Conservation (phyloP, 257 asterid genomes). For the Solanum bukasovii region DNA sequence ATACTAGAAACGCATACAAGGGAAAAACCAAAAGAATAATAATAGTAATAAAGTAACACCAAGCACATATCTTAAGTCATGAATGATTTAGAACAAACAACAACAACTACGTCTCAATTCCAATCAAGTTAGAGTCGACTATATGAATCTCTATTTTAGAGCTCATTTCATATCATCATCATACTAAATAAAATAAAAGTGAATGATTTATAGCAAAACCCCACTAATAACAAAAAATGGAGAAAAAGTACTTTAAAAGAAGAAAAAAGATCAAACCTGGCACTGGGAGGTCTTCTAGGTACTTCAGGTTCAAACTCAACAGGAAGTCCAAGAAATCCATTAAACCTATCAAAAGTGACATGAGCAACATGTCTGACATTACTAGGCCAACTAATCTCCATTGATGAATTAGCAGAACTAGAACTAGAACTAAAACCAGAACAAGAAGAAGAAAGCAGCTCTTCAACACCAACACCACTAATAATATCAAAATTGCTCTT, state of each 20-base stretch:
- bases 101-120: background rate
- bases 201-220: background rate
- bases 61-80: background rate
- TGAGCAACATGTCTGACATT: slow-evolving; percentile 58
- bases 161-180: background rate
- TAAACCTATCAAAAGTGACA: slow-evolving; percentile 50
- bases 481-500: slow-evolving; percentile 8
- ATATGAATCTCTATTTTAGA: background rate
- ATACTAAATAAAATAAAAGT: background rate
- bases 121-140: background rate
- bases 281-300: slow-evolving; percentile 57
- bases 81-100: background rate
- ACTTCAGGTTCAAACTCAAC: slow-evolving; percentile 62
- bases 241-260: background rate
- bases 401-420: background rate
- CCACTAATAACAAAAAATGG: background rate
- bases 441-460: slow-evolving; percentile 11
- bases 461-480: slow-evolving; percentile 5
- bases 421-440: background rate
- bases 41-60: background rate
- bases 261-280: slow-evolving; percentile 23
- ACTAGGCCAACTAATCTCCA: slow-evolving; percentile 41
- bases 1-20: background rate
- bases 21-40: background rate
- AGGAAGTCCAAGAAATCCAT: slow-evolving; percentile 59